These are phyloP conservation scores for Leucaena leucocephala DNA, from an alignment of 306 rosid species.

Conservation along the genomic window DNA sequence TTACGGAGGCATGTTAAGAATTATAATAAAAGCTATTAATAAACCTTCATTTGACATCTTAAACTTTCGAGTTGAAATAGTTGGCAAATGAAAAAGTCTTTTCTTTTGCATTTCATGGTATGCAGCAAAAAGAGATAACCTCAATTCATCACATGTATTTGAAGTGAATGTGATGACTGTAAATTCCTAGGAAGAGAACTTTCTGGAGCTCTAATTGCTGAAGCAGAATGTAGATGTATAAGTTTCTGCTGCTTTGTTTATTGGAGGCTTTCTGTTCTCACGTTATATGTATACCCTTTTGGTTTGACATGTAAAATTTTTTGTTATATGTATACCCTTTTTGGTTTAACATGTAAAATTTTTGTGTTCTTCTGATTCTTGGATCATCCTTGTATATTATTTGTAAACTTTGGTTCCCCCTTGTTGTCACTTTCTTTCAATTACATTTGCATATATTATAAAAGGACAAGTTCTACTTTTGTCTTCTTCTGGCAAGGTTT, in stretches of 20 bases:
- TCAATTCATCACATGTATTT: conserved; percentile 11
- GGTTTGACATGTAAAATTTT: neutral
- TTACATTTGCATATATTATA: conserved; percentile 24
- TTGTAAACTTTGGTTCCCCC: neutral
- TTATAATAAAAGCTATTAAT: neutral
- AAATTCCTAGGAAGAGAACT: neutral
- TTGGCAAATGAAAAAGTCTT: neutral
- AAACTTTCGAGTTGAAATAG: neutral
- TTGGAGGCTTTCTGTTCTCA: neutral
- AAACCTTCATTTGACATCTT: neutral
- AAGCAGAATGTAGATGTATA: conserved; percentile 11
- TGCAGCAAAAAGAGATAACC: neutral
- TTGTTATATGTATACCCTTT: neutral
- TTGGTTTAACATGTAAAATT: neutral
- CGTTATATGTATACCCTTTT: neutral
- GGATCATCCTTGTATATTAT: neutral
- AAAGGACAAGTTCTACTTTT: conserved; percentile 22
- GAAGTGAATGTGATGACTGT: conserved; percentile 30
- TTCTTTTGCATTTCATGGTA: neutral
- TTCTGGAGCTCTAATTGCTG: conserved; percentile 2
- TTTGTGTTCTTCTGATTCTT: neutral
- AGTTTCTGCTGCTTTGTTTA: conserved; percentile 12
- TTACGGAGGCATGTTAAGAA: neutral
- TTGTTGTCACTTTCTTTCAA: neutral
- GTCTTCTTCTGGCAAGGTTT: conserved; percentile 25